phyloP scores from a whole-genome alignment of 768 basidiomycete genomes.

The Russula compacta region DNA sequence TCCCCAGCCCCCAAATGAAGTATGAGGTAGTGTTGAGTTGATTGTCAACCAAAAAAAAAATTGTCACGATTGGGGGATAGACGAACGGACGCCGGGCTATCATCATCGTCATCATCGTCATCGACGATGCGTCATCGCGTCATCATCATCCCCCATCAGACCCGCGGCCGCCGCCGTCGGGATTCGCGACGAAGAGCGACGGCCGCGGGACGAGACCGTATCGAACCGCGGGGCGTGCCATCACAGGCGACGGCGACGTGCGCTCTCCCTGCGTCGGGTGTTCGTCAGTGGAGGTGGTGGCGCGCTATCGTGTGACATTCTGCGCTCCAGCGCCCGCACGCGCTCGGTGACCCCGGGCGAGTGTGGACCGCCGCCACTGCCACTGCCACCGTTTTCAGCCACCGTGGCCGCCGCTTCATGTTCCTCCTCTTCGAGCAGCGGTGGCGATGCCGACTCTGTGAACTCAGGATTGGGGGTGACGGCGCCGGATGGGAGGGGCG shows the following conservation, averaged over 20 bases:
- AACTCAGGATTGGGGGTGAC: not conserved
- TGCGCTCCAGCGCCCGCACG: slow-evolving; percentile 50
- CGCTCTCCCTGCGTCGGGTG: slow-evolving; percentile 34
- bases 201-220: slow-evolving; percentile 61
- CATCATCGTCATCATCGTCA: too few relatives aligned
- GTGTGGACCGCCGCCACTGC: not conserved
- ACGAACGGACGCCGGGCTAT: too few relatives aligned
- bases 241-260: slow-evolving; percentile 15
- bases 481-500: not conserved
- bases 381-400: not conserved
- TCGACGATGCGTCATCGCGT: too few relatives aligned
- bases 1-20: not conserved
- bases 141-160: slow-evolving; percentile 20
- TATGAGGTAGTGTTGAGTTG: too few relatives aligned
- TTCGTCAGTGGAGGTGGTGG: slow-evolving; percentile 33
- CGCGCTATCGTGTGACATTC: slow-evolving; percentile 40
- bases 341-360: slow-evolving; percentile 37
- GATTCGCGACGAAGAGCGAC: slow-evolving; percentile 68
- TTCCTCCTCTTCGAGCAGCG: not conserved
- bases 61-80: not conserved
- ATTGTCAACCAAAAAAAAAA: not conserved
- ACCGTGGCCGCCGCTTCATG: not conserved
- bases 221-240: slow-evolving; percentile 29
- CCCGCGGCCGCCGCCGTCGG: slow-evolving; percentile 32
- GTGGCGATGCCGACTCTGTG: not conserved